phyloP scores from a whole-genome alignment of 768 basidiomycete species.

The Astraeus odoratus region DNA sequence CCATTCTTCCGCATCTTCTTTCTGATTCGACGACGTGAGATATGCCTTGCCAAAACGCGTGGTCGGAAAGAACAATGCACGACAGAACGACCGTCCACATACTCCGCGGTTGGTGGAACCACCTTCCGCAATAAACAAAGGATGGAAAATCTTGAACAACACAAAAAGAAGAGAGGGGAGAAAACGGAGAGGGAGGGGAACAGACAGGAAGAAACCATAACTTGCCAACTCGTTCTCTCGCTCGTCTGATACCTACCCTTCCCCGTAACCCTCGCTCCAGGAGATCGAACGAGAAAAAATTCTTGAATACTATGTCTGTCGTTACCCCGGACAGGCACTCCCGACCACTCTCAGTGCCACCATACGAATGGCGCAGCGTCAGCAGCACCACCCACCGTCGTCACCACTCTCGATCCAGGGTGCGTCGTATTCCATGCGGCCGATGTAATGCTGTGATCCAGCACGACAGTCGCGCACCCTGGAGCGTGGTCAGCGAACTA shows the following conservation, averaged over 20 bases:
- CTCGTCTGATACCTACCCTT: not conserved
- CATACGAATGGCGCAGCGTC: not conserved
- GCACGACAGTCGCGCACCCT: conserved; percentile 21
- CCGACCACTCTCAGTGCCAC: conserved; percentile 2
- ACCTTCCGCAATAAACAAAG: conserved; percentile 30
- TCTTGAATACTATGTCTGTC: conserved; percentile 14
- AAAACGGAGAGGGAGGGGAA: conserved; percentile 8
- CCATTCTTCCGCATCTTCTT: conserved; percentile 16
- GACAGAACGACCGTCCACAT: conserved; percentile 10
- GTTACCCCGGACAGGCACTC: conserved; percentile 5
- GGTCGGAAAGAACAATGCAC: conserved; percentile 17
- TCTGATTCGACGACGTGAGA: conserved; percentile 14
- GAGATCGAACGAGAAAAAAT: not conserved
- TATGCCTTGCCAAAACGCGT: conserved; percentile 2
- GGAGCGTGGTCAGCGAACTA: conserved; percentile 21
- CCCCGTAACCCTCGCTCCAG: not conserved
- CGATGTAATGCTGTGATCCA: conserved; percentile 20
- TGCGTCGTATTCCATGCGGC: conserved; percentile 19
- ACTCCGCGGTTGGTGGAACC: conserved; percentile 7
- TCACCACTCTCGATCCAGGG: not conserved
- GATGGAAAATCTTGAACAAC: conserved; percentile 8
- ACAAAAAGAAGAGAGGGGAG: conserved; percentile 18
- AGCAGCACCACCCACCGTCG: not conserved
- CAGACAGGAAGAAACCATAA: conserved; percentile 1
- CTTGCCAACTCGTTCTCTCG: conserved; percentile 4